Conservation (phyloP, 148 eudicot species). For the Silene conica region DNA sequence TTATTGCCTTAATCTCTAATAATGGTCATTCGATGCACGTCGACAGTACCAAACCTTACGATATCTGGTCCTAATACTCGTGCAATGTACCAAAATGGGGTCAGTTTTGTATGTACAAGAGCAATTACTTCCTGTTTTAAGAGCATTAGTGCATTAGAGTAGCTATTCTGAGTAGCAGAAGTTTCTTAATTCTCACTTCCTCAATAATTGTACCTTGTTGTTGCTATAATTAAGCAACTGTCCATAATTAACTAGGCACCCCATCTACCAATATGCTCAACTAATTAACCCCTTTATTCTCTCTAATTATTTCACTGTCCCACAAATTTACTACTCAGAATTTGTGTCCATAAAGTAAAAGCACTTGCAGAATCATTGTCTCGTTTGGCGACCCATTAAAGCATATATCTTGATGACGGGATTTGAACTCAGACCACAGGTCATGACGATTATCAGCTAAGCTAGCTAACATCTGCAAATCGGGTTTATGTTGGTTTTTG, state of each 20-base stretch:
- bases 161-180: constrained; percentile 16
- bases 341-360: background rate
- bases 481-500: too few species aligned
- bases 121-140: constrained; percentile 19
- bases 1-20: background rate
- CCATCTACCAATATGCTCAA: constrained; percentile 7
- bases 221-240: constrained; percentile 20
- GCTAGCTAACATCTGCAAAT: too few species aligned
- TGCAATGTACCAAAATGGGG: background rate
- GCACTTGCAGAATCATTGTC: too few species aligned
- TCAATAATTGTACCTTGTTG: constrained; percentile 25
- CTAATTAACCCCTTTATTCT: constrained; percentile 1
- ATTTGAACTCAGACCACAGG: too few species aligned
- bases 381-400: too few species aligned
- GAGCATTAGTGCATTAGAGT: background rate
- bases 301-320: constrained; percentile 13
- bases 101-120: constrained; percentile 5
- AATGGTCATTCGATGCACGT: background rate
- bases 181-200: constrained; percentile 21
- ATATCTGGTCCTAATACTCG: too few species aligned
- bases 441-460: too few species aligned
- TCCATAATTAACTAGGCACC: constrained; percentile 1
- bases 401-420: too few species aligned
- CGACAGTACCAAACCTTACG: too few species aligned
- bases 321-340: background rate